Conservation (phyloP, 148 eudicot species). For the Persicaria tinctoria region DNA sequence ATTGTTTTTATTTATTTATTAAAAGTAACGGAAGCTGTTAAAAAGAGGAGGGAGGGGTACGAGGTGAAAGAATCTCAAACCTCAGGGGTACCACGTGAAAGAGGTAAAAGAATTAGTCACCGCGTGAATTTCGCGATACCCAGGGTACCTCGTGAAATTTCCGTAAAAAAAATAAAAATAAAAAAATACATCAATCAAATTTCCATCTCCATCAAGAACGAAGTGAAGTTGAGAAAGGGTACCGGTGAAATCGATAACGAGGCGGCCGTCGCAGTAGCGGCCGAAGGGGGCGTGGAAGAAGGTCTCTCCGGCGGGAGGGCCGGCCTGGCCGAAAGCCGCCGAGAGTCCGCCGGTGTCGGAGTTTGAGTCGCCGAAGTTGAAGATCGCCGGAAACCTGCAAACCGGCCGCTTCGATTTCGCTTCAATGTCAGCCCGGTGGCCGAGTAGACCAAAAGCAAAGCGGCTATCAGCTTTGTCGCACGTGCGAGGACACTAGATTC, state of each 20-base stretch:
- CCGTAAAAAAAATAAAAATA: too few relatives aligned
- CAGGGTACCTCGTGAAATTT: too few relatives aligned
- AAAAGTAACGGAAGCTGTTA: too few relatives aligned
- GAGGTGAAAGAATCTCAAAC: too few relatives aligned
- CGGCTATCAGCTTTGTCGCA: not conserved
- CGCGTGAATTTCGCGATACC: too few relatives aligned
- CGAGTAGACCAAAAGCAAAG: not conserved
- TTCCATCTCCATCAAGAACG: too few relatives aligned
- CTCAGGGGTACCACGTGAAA: too few relatives aligned
- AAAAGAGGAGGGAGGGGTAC: too few relatives aligned
- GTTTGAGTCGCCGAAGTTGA: slow-evolving; percentile 90
- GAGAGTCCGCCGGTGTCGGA: slow-evolving; percentile 93
- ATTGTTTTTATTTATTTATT: too few relatives aligned
- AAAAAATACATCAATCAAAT: too few relatives aligned
- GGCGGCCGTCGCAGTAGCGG: slow-evolving; percentile 64
- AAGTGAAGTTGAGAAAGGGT: not conserved
- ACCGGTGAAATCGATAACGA: slow-evolving; percentile 76
- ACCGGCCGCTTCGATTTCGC: not conserved
- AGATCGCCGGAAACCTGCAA: slow-evolving; percentile 54
- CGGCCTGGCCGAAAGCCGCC: slow-evolving; percentile 61
- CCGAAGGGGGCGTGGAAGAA: slow-evolving; percentile 66
- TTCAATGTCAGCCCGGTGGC: not conserved
- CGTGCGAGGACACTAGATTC: not conserved
- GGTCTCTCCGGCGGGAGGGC: slow-evolving; percentile 56
- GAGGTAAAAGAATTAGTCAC: too few relatives aligned